Conservation (phyloP, 495 filamentous ascomycete species). For the Penicillium paxilli region DNA sequence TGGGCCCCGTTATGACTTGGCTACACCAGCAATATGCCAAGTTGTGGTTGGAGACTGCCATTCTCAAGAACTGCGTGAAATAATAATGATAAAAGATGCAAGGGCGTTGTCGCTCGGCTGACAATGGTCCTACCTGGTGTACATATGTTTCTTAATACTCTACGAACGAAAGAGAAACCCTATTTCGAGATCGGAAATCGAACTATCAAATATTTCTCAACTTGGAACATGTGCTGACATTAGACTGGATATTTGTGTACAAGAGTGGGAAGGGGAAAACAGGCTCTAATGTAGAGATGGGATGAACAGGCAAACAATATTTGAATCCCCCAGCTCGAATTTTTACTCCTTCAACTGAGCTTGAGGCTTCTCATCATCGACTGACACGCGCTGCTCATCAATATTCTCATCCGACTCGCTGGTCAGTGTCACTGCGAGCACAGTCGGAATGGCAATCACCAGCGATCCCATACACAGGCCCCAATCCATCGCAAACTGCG, state of each 20-base stretch:
- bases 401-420: slow-evolving; percentile 8
- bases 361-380: slow-evolving; percentile 3
- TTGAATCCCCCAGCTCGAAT: neutral
- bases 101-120: no score
- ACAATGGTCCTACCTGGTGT: no score
- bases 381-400: neutral
- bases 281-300: neutral
- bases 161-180: no score
- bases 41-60: slow-evolving; percentile 58
- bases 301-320: neutral
- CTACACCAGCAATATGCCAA: slow-evolving; percentile 66
- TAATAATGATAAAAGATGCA: no score
- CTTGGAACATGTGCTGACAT: no score
- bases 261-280: neutral
- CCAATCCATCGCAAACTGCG: slow-evolving; percentile 59
- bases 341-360: slow-evolving; percentile 3
- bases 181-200: no score
- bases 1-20: slow-evolving; percentile 56
- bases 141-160: no score
- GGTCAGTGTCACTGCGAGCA: slow-evolving; percentile 42
- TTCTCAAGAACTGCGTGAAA: slow-evolving; percentile 29
- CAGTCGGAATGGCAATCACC: slow-evolving; percentile 68
- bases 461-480: slow-evolving; percentile 66
- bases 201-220: no score
- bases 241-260: no score